Evolutionary conservation across 495 filamentous ascomycete genomes (phyloP).

Genomic region (Elasticomyces elasticus): DNA sequence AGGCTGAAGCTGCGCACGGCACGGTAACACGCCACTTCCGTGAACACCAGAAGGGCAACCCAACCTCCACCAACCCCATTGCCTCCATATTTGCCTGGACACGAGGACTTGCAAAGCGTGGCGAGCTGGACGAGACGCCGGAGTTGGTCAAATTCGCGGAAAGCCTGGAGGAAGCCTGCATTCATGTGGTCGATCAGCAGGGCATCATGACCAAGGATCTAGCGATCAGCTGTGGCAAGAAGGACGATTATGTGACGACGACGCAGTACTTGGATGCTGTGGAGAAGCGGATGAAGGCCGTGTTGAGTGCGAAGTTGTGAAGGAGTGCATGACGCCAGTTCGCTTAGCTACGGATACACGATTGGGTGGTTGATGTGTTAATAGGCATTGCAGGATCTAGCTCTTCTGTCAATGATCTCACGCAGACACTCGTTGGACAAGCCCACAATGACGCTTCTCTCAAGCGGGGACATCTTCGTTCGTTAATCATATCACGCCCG

Average conservation of each 20-base stretch:
- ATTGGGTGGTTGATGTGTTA: too few relatives aligned
- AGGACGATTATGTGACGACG: constrained; percentile 80
- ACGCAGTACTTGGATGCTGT: constrained; percentile 80
- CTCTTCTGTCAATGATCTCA: too few relatives aligned
- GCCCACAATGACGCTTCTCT: too few relatives aligned
- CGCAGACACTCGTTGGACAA: too few relatives aligned
- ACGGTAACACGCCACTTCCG: constrained; percentile 98
- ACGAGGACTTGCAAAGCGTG: constrained; percentile 83
- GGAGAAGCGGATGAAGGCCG: constrained; percentile 67
- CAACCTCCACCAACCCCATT: constrained; percentile 97
- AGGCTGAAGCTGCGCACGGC: constrained; percentile 95
- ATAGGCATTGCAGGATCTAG: too few relatives aligned
- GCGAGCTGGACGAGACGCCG: constrained; percentile 77
- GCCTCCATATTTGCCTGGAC: constrained; percentile 99
- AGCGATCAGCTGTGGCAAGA: constrained; percentile 81
- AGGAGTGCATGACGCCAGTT: neutral
- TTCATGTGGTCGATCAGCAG: constrained; percentile 85
- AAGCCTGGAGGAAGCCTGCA: constrained; percentile 82
- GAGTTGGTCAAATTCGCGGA: constrained; percentile 85
- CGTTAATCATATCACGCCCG: too few relatives aligned
- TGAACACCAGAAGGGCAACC: constrained; percentile 92
- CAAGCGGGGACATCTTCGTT: too few relatives aligned
- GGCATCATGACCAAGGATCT: constrained; percentile 99
- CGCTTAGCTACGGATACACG: too few relatives aligned
- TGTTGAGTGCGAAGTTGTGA: constrained; percentile 44